Evolutionary conservation across 331 rosid genomes (phyloP), one percentile per base, ranked within the genome.

Genomic region (Malus hybrid): DNA sequence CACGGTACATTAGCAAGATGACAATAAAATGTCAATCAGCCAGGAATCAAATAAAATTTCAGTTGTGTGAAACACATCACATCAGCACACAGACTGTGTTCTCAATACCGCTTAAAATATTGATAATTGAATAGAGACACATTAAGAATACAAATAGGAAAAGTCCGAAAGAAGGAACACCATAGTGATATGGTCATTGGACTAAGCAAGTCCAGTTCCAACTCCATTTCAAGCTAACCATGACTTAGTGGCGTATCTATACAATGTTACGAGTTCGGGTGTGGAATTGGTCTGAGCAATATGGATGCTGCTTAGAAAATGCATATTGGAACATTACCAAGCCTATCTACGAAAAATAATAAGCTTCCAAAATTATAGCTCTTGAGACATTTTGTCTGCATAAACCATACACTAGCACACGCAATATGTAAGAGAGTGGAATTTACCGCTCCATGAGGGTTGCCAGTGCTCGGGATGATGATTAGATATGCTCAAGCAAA

Each of bases 401-500:
- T 7, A 58, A 29, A 24, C 10, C 8, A 28, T 1, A 4, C 57
- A 71, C 22, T 56, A 71, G 29, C 52, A 56, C 15, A 33, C 58
- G 4, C 26, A 10, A 16, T 5, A 6, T 3, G 30, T 39, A 22
- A 65, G 44, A 71, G 58, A 48, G 20, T 24, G 67, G 18, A 68
- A 75, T 73, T 77, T 77, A 92, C 99, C 99, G 3, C 99, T 90
- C 99, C 97, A 94, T 30, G 99, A 94, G 5, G 99, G 99, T 68
- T 92, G 99, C 99, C 99, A 94, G 68, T 94, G 99, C 88, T 94
- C 99, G 13, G 99, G 99, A 60, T 94, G 99, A 80, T 94, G 96
- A 87, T 90, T 92, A 2, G 99, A 95, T 78, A 95, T 95, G 93
- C 97, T 92, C 76, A 95, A 88, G 80, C 99, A 95, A 84, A 95